A percentile compares a stretch with the other conserved stretches of the same genome.
These are phyloP conservation scores for Inga leiocalycina DNA, from an alignment of 306 rosid genomes.

Conservation along the genomic window DNA sequence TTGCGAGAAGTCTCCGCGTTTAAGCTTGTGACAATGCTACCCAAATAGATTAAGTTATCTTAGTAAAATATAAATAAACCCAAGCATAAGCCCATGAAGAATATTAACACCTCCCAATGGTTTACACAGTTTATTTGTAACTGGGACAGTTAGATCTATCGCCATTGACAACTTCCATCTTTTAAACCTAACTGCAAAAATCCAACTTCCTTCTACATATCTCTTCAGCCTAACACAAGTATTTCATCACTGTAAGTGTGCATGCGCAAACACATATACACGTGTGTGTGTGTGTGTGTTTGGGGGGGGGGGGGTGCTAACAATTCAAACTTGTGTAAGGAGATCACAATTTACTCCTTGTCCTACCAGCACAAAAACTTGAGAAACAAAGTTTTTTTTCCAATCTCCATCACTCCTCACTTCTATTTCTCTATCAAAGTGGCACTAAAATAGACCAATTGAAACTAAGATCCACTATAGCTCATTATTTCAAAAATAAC, in stretches of 20 bases:
- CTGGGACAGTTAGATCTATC: neutral
- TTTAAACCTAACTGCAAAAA: neutral
- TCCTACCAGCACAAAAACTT: neutral
- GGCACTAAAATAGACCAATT: constrained; percentile 15
- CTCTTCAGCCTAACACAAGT: neutral
- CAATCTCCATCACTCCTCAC: neutral
- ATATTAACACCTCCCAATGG: neutral
- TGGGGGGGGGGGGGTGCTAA: too few species aligned
- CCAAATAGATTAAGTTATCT: neutral
- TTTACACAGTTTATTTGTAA: neutral
- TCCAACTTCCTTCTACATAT: neutral
- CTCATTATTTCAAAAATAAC: constrained; percentile 18
- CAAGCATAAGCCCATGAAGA: neutral
- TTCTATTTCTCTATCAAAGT: constrained; percentile 7
- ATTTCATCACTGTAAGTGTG: neutral
- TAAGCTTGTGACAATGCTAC: neutral
- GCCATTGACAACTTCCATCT: neutral
- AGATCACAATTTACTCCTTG: neutral
- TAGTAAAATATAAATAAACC: neutral
- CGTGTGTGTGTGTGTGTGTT: too few species aligned
- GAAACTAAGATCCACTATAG: constrained; percentile 1
- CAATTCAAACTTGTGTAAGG: neutral
- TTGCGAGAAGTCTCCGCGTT: too few species aligned
- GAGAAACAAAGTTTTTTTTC: neutral
- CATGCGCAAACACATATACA: neutral